phyloP scores from a whole-genome alignment of 371 early-diverging fungal genomes.

The Mortierella polycephala region DNA sequence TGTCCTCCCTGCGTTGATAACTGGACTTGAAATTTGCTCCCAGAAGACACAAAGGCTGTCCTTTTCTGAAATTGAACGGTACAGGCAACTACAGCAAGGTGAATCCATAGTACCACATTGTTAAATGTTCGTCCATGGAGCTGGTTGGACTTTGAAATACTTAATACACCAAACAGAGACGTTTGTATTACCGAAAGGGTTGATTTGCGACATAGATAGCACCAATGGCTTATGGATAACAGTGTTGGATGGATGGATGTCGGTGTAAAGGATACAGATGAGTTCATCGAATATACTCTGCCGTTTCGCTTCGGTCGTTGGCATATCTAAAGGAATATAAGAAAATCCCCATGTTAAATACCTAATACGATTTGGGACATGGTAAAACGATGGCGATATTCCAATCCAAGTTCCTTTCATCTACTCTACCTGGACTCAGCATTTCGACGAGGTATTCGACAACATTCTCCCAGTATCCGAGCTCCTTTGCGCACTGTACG shows the following conservation, averaged over 20 bases:
- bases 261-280: conserved; percentile 46
- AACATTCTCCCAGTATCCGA: conserved; percentile 70
- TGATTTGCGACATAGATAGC: conserved; percentile 79
- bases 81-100: conserved; percentile 47
- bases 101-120: background rate
- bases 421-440: conserved; percentile 48
- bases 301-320: conserved; percentile 35
- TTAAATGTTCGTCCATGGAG: background rate
- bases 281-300: conserved; percentile 55
- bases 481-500: conserved; percentile 76
- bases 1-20: conserved; percentile 40
- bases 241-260: conserved; percentile 33
- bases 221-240: conserved; percentile 48
- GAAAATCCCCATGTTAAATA: background rate
- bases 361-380: no score
- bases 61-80: conserved; percentile 60
- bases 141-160: background rate
- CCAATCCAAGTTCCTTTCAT: no score
- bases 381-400: background rate
- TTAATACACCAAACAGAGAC: background rate
- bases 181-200: conserved; percentile 63
- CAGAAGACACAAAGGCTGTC: conserved; percentile 42
- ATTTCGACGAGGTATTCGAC: conserved; percentile 81
- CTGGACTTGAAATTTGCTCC: conserved; percentile 45
- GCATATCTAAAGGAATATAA: conserved; percentile 26